Conservation (phyloP, 805 yeast genomes). For the Metschnikowia arizonensis region DNA sequence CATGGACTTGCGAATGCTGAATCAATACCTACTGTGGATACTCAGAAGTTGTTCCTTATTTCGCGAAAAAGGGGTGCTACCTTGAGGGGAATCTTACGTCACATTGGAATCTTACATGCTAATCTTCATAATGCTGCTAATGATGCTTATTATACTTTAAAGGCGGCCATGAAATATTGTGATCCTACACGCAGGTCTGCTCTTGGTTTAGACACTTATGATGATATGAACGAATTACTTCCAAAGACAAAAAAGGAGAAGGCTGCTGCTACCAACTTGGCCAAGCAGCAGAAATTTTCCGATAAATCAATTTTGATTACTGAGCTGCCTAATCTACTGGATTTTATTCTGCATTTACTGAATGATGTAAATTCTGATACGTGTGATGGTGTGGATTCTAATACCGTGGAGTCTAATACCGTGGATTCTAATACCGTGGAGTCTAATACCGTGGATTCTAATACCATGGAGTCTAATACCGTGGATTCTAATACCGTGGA, state of each 20-base stretch:
- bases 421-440: no score
- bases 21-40: conserved; percentile 19
- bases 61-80: conserved; percentile 19
- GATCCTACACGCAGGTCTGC: conserved; percentile 21
- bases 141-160: conserved; percentile 27
- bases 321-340: not conserved
- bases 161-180: conserved; percentile 23
- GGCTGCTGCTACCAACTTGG: conserved; percentile 3
- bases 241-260: not conserved
- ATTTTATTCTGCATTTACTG: not conserved
- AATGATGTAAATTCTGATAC: no score
- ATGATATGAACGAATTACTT: conserved; percentile 6
- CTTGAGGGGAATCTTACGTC: conserved; percentile 21
- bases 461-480: no score
- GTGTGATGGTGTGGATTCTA: no score
- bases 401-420: no score
- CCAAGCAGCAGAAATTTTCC: conserved; percentile 1
- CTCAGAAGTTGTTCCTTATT: conserved; percentile 17
- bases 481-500: no score
- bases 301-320: not conserved
- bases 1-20: conserved; percentile 11
- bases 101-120: conserved; percentile 22
- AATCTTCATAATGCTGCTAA: conserved; percentile 28
- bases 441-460: no score
- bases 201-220: conserved; percentile 18